These are phyloP conservation scores for Fusarium papillatum DNA, from an alignment of 2,329 filamentous ascomycete genomes.

Conservation along the genomic window DNA sequence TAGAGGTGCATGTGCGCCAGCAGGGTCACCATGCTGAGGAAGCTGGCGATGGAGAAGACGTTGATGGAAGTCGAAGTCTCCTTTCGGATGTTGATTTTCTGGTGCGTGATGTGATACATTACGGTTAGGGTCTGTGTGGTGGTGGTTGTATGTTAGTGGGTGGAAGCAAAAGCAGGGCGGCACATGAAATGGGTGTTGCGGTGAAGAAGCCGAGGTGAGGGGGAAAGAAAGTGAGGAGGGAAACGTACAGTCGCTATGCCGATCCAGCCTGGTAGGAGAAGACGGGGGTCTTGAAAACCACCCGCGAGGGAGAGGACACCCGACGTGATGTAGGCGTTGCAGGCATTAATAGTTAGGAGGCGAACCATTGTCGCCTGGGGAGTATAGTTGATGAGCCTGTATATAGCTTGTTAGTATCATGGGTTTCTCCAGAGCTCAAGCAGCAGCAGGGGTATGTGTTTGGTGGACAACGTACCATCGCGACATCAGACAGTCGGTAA, in stretches of 20 bases:
- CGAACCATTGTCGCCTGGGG: conserved; percentile 85
- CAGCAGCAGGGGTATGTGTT: neutral
- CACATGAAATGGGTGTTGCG: conserved; percentile 1
- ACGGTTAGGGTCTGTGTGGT: conserved; percentile 76
- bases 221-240: neutral
- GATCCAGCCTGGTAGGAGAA: conserved; percentile 84
- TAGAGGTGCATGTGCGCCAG: conserved; percentile 76
- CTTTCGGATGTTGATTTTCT: conserved; percentile 84
- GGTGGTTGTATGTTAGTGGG: conserved; percentile 7
- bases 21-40: conserved; percentile 80
- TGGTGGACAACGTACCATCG: conserved; percentile 71
- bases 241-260: conserved; percentile 77
- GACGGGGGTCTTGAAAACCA: conserved; percentile 76
- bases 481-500: conserved; percentile 88
- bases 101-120: conserved; percentile 82
- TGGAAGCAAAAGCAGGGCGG: neutral
- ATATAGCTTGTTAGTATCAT: conserved; percentile 18
- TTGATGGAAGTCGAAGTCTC: conserved; percentile 84
- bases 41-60: conserved; percentile 82
- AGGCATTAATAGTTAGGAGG: conserved; percentile 79
- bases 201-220: conserved; percentile 5
- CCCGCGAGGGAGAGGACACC: conserved; percentile 79
- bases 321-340: conserved; percentile 82
- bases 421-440: neutral
- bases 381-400: conserved; percentile 86